Evolutionary conservation across 257 asterid species (phyloP).

Genomic region (Capsicum rhomboideum): DNA sequence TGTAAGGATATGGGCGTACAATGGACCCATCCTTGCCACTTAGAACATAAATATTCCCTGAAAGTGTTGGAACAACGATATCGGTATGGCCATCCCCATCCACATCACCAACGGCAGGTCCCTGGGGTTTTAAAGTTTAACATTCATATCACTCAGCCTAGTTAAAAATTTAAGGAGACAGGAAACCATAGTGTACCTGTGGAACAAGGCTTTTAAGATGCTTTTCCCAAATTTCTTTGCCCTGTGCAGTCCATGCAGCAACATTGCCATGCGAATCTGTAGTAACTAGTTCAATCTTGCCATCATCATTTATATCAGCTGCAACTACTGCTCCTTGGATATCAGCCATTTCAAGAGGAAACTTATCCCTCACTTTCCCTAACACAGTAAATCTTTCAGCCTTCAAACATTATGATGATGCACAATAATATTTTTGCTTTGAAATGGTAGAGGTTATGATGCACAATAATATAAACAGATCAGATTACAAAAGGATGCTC

Average conservation of each 20-base stretch:
- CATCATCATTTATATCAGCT: conserved; percentile 96
- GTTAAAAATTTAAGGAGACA: neutral
- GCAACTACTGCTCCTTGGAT: conserved; percentile 97
- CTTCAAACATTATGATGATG: neutral
- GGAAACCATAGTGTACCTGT: conserved; percentile 17
- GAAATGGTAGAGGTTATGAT: neutral
- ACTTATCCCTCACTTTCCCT: conserved; percentile 88
- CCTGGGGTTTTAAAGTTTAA: conserved; percentile 20
- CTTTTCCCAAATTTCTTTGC: conserved; percentile 90
- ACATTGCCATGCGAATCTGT: conserved; percentile 95
- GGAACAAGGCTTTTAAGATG: conserved; percentile 94
- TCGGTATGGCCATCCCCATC: conserved; percentile 99
- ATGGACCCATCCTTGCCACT: conserved; percentile 94
- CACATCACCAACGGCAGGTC: conserved; percentile 86
- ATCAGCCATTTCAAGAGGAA: conserved; percentile 99
- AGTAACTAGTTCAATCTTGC: conserved; percentile 90
- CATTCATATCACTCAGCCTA: neutral
- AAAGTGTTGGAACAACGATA: conserved; percentile 81
- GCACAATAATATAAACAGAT: neutral
- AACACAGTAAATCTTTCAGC: conserved; percentile 10
- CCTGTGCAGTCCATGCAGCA: conserved; percentile 99
- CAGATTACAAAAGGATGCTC: neutral
- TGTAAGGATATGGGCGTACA: conserved; percentile 83
- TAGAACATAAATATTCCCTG: conserved; percentile 94
- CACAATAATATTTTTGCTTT: neutral